Base-by-base conservation (phyloP, 371 early-diverging fungal genomes). In the Actinomortierella ambigua region DNA sequence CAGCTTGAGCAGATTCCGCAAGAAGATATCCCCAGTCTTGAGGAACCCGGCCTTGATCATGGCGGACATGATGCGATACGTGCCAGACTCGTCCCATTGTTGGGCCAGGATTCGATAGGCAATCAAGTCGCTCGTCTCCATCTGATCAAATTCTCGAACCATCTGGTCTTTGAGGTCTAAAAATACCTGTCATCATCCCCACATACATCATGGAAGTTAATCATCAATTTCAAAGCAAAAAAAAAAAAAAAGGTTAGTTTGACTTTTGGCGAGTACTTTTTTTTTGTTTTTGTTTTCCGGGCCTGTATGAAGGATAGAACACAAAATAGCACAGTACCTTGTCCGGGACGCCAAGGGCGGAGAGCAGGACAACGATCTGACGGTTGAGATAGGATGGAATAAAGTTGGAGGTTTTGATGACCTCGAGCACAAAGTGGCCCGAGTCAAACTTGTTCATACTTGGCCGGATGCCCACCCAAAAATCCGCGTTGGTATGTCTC, bases 371-470 rank as follows among this genome's bases (percentile, higher is more conserved):
- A 61, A 94, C 90, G 20, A 86, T 81, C 63, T 94, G 92, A 7
- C 90, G 83, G 63, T 94, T 94, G 0, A 93, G 77, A 55, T 85
- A 88, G 1, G 85, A 85, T 1, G 87, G 79, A 22, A 83, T 81
- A 47, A 78, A 82, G 3, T 68, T 77, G 0, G 88, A 85, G 0
- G 79, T 77, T 27, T 82, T 82, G 26, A 86, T 81, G 18, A 93
- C 80, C 60, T 93, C 93, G 5, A 93, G 61, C 11, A 82, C 81
- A 15, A 58, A 61, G 59, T 90, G 87, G 0, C 62, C 55, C 0
- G 90, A 85, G 1, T 81, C 58, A 64, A 93, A 95, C 61, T 92
- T 93, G 28, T 76, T 77, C 76, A 91, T 89, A 62, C 89, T 88
- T 0, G 84, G 85, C 6, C 93, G 83, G 17, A 91, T 65, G 22